Evolutionary conservation across 2,329 filamentous ascomycete species (phyloP), one percentile per base, ranked within the genome.

Genomic region (Venturia nashicola): DNA sequence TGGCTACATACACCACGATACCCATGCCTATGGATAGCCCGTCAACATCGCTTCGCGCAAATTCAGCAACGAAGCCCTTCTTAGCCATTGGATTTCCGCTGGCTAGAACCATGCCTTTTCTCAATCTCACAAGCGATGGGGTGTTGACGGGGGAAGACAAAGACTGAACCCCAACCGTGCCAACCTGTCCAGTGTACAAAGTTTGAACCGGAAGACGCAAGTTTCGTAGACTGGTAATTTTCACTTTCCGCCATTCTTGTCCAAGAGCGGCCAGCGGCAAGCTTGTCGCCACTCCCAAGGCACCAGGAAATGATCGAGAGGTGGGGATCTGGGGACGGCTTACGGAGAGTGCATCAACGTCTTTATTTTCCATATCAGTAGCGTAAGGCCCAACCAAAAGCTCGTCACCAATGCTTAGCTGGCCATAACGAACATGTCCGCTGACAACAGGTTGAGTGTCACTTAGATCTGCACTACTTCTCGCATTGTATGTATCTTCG

Each of bases 1-100:
- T 97, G 20, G 90, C 91, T 48, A 92, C 84, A 71, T 97, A 97
- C 0, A 93, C 83, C 39, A 95, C 91, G 5, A 92, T 86, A 42
- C 87, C 79, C 48, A 83, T 86, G 1, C 89, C 89, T 0, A 85
- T 76, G 0, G 82, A 80, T 7, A 97, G 78, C 1, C 82, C 78
- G 32, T 82, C 82, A 0, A 87, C 82, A 60, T 87, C 83, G 0
- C 79, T 74, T 5, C 87, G 70, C 0, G 82, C 77, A 70, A 97
- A 95, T 0, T 82, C 80, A 0, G 90, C 91, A 1, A 84, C 85
- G 62, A 80, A 76, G 7, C 72, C 70, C 48, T 75, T 72, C 23
- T 72, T 71, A 27, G 76, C 73, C 0, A 89, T 78, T 27, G 83
- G 82, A 18, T 83, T 73, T 1, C 81, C 79, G 0, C 81, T 83